A percentile compares a stretch with the other conserved stretches of the same genome.
These are phyloP conservation scores for Cyclotella choctawhatcheeana DNA, from an alignment of 108 stramenopile genomes.

Conservation along the genomic window DNA sequence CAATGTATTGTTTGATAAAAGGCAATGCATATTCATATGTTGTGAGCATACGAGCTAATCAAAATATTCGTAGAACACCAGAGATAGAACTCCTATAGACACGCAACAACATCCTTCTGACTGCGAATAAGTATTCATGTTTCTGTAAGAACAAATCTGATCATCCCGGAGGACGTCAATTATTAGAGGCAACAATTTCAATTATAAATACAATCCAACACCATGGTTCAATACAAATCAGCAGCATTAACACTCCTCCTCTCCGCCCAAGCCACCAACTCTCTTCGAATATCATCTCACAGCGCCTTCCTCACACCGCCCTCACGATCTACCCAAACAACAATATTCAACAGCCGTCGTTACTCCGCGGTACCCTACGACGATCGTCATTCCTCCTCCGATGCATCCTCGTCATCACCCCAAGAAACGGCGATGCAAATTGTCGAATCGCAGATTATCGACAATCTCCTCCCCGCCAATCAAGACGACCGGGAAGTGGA, in stretches of 20 bases:
- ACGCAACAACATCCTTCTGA: no score
- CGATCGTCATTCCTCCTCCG: slow-evolving; percentile 18
- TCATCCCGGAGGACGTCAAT: no score
- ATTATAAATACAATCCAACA: neutral
- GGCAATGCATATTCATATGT: no score
- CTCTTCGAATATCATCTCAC: no score
- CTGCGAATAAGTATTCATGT: no score
- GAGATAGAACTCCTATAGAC: no score
- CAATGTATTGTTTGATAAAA: no score
- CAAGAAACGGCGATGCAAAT: neutral
- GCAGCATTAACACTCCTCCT: slow-evolving; percentile 23
- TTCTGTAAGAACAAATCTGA: no score
- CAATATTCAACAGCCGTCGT: slow-evolving; percentile 27
- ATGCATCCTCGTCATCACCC: neutral
- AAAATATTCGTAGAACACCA: no score
- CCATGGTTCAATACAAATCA: slow-evolving; percentile 24
- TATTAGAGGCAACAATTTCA: neutral
- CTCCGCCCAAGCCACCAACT: neutral
- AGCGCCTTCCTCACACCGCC: neutral
- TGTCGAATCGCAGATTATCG: neutral
- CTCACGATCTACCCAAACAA: slow-evolving; percentile 1
- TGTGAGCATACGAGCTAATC: no score
- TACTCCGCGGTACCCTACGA: slow-evolving; percentile 53
- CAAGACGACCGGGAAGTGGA: no score
- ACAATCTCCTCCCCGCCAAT: neutral